Evolutionary conservation across 257 asterid genomes (phyloP).

Genomic region (Nicotiana undulata): DNA sequence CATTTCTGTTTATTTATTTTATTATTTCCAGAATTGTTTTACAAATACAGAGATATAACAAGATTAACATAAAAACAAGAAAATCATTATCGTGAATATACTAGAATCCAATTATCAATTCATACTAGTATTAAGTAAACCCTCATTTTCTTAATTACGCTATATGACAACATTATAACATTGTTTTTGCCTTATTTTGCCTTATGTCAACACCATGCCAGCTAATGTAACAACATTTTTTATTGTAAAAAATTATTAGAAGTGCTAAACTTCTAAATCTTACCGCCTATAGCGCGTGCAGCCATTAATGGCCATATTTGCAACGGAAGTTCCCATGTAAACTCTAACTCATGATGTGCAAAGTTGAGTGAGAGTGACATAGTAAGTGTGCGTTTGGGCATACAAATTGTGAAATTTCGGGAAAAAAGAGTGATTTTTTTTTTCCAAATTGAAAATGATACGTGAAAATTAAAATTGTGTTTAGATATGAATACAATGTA

Average conservation of each 20-base stretch:
- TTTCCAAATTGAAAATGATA: too few species aligned
- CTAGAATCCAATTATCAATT: background rate
- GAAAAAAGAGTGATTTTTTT: too few species aligned
- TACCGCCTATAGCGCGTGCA: slow-evolving; percentile 11
- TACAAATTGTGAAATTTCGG: too few species aligned
- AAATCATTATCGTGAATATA: background rate
- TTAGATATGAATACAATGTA: too few species aligned
- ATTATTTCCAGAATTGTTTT: too few species aligned
- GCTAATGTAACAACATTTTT: background rate
- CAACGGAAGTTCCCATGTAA: slow-evolving; percentile 2
- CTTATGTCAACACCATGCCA: background rate
- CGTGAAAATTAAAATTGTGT: too few species aligned
- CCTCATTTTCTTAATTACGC: background rate
- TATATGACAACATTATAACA: background rate
- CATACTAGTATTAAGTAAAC: background rate
- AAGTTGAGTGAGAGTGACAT: slow-evolving; percentile 31
- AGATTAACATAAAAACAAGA: background rate
- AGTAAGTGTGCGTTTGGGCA: too few species aligned
- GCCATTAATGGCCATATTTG: background rate
- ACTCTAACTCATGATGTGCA: slow-evolving; percentile 12
- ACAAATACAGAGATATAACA: too few species aligned
- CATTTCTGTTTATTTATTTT: too few species aligned
- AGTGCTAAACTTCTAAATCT: background rate
- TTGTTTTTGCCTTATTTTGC: background rate
- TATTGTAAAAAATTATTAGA: background rate